Evolutionary conservation across 1,284 basidiomycete genomes (phyloP), one percentile per base, ranked within the genome.

Genomic region (Pisolithus thermaeus): DNA sequence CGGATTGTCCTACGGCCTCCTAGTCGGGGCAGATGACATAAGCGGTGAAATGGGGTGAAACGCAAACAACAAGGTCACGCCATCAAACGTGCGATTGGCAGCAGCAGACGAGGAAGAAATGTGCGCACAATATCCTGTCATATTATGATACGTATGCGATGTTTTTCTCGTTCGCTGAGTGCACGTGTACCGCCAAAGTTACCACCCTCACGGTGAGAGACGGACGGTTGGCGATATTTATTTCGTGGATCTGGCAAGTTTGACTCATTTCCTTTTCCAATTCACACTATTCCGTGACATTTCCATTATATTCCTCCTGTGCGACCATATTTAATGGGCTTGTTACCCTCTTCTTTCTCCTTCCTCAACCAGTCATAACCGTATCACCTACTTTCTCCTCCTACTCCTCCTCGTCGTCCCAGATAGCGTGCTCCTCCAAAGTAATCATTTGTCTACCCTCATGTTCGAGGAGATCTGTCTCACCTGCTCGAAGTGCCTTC

Each of bases 391-490:
- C 8, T 20, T 20, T 20, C 18, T 20, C 18, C 18, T 16, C 61
- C 36, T n/a, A n/a, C n/a, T 27, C 51, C 20, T 46, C 1, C 37
- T 45, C 42, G 16, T 42, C 23, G 32, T 32, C 40, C 20, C 40
- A 40, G 27, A 32, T 49, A 23, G 12, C 22, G 20, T 22, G 37
- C 30, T 44, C 44, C 18, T 7, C 4, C 47, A 20, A 28, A 46
- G 12, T 52, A 52, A 56, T 48, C 41, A 46, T 30, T 27, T 56
- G 52, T 53, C 57, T n/a, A 35, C 57, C 52, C 61, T 56, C 61
- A 88, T 88, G 84, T 87, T 84, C 67, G 80, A 86, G 75, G 84
- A 88, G 72, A 74, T 82, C 61, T 88, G 84, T 64, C 75, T 88
- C 52, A 72, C 77, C 50, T 88, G 84, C 62, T 81, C 84, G 52